Base-by-base conservation (phyloP, 2,329 filamentous ascomycete genomes). In the Colletotrichum cordylinicola region DNA sequence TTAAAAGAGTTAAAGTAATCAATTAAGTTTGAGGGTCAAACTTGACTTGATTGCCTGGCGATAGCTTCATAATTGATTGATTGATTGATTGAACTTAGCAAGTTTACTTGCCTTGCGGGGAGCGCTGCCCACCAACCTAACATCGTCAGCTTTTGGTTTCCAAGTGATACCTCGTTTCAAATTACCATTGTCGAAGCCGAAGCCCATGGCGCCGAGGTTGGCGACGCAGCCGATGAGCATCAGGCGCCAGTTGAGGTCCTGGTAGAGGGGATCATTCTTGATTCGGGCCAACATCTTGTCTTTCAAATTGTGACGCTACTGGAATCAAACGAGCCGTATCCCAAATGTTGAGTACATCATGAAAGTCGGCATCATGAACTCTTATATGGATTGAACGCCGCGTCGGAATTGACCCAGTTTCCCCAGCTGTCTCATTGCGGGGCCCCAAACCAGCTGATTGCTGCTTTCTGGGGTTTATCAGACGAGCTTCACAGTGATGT, bases 161-260 rank as follows among this genome's bases (percentile, higher is more conserved):
- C 33, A 13, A 18, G 7, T 8, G n/a, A 4, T 9, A 9, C n/a
- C 10, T 21, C 8, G 43, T 21, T 52, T 21, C 10, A 52, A 21
- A 0, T 52, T 29, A 58, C 55, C 66, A 21, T 68, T 68, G 21
- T 68, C 66, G n/a, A 68, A 68, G 29, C 66, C 66, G 67, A 65
- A 64, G 0, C 60, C 60, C 27, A 71, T 37, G 5, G 68, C 60
- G n/a, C 39, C 68, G 2, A 64, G 60, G 15, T 64, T 56, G 60
- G 69, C 60, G 4, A 66, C 60, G 33, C 60, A 39, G 31, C 60
- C 68, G 27, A 71, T 71, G 12, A 64, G 58, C 24, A 52, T 21
- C 29, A 71, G 60, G 35, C 68, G 68, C 58, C 68, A 71, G 27
- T 71, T 71, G 43, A 64, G 68, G 58, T 71, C 68, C 16, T 64